Evolutionary conservation across 2,329 filamentous ascomycete species (phyloP).

Genomic region (Fusarium floridanum): DNA sequence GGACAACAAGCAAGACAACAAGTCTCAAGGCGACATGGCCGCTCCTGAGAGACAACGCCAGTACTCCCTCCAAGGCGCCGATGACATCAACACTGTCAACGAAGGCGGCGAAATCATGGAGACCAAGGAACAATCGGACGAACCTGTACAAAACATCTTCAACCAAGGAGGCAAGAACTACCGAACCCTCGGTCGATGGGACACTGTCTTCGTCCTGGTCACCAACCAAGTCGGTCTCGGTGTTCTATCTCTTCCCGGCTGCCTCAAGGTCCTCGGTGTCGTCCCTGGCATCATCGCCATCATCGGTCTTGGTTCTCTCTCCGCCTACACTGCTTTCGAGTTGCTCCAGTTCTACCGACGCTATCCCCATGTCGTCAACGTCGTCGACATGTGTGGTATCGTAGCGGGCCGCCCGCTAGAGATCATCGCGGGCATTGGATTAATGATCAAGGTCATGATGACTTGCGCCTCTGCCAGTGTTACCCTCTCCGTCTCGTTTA

Average conservation of each 20-base stretch:
- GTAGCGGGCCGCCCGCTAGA: constrained; percentile 50
- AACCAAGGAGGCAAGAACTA: constrained; percentile 48
- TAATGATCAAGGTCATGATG: constrained; percentile 78
- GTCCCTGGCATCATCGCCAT: constrained; percentile 76
- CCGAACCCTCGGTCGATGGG: constrained; percentile 44
- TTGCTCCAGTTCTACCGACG: constrained; percentile 75
- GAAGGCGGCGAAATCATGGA: constrained; percentile 27
- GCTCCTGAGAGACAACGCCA: constrained; percentile 10
- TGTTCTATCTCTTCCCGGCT: constrained; percentile 76
- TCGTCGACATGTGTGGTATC: constrained; percentile 75
- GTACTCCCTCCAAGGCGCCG: constrained; percentile 21
- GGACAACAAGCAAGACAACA: constrained; percentile 25
- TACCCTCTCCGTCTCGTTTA: constrained; percentile 74
- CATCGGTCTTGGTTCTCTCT: constrained; percentile 73
- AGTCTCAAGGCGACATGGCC: constrained; percentile 27
- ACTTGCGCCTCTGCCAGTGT: constrained; percentile 76
- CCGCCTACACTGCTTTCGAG: constrained; percentile 66
- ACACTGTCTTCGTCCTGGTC: constrained; percentile 46
- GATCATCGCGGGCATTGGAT: constrained; percentile 64
- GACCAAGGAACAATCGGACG: constrained; percentile 32
- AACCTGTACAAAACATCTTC: constrained; percentile 42
- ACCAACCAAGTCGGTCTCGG: constrained; percentile 49
- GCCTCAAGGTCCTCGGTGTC: constrained; percentile 74
- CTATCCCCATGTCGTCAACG: constrained; percentile 76
- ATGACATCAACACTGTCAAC: constrained; percentile 29